Base-by-base conservation (phyloP, 1,284 basidiomycete species). In the Cutaneotrichosporon curvatum region DNA sequence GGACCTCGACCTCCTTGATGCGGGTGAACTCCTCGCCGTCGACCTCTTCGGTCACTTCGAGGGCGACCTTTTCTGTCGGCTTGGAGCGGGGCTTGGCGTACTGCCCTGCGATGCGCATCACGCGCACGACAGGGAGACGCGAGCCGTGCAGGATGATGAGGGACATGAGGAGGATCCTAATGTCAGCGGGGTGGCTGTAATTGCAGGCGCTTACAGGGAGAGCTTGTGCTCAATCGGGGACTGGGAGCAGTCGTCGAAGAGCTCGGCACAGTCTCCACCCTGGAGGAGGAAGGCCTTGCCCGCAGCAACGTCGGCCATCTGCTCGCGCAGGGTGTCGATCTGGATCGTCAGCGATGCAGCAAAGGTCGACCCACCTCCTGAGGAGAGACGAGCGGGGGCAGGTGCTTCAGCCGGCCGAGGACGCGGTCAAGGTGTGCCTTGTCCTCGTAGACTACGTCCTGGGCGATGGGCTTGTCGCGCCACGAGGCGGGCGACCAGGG, bases 31-130 rank as follows among this genome's bases (percentile, higher is more conserved):
- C 43, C 80, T 60, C 22, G 10, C 53, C 57, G 38, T 58, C 39
- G 4, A 46, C 47, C 8, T 50, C 52, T 42, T 71, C 48, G 38
- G 75, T 74, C 51, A 82, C 80, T 18, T 80, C 78, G 31, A 90
- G 75, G 55, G 75, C 61, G 47, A 75, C 68, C 32, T 79, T 81
- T 67, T 98, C 94, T 18, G 81, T 90, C 4, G 78, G 76, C 61
- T 87, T 94, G 62, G 85, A 90, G 47, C 94, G 78, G 0, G 94
- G 94, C 71, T 97, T 97, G 25, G 91, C 94, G 60, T 96, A 97
- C 70, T 97, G 94, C 1, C 91, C 91, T 1, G 90, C 91, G 58
- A 95, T 94, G 22, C 91, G 80, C 6, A 88, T 88, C 53, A 95
- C 82, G 14, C 91, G 82, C 36, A 94, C 87, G 31, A 95, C 84